Evolutionary conservation across 768 basidiomycete species (phyloP).

Genomic region (Trametes cingulata): DNA sequence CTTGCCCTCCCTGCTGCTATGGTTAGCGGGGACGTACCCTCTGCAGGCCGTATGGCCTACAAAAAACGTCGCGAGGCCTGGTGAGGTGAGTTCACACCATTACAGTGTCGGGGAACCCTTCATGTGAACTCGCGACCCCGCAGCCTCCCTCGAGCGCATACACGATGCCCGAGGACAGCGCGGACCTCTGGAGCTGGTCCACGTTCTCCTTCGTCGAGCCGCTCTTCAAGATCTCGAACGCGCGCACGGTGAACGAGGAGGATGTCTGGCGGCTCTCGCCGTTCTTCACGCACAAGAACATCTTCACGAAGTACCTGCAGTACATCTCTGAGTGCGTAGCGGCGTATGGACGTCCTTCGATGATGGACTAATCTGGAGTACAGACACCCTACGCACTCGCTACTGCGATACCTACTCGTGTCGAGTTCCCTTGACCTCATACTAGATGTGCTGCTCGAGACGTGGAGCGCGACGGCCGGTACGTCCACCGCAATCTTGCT

Average conservation of each 20-base stretch:
- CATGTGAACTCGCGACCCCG: background rate
- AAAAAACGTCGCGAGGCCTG: constrained; percentile 47
- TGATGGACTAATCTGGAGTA: background rate
- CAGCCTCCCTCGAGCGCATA: constrained; percentile 51
- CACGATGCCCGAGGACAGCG: constrained; percentile 66
- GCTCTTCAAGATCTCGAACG: constrained; percentile 51
- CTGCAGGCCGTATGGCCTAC: constrained; percentile 47
- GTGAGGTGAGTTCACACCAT: constrained; percentile 42
- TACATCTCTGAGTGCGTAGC: constrained; percentile 45
- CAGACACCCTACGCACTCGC: constrained; percentile 56
- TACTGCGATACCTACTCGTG: constrained; percentile 60
- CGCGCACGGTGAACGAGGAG: constrained; percentile 44
- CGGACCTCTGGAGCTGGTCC: constrained; percentile 64
- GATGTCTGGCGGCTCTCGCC: constrained; percentile 70
- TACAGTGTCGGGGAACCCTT: background rate
- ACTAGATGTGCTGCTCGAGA: constrained; percentile 54
- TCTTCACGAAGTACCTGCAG: constrained; percentile 62
- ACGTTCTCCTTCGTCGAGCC: constrained; percentile 67
- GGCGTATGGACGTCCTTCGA: background rate
- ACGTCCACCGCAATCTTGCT: constrained; percentile 28
- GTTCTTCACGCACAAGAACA: constrained; percentile 64
- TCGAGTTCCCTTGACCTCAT: constrained; percentile 73
- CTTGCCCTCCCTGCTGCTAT: constrained; percentile 43
- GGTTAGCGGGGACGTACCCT: constrained; percentile 59
- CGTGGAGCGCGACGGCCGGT: constrained; percentile 60